Conservation (phyloP, 2,329 filamentous ascomycete genomes). For the Penicillium sp. region DNA sequence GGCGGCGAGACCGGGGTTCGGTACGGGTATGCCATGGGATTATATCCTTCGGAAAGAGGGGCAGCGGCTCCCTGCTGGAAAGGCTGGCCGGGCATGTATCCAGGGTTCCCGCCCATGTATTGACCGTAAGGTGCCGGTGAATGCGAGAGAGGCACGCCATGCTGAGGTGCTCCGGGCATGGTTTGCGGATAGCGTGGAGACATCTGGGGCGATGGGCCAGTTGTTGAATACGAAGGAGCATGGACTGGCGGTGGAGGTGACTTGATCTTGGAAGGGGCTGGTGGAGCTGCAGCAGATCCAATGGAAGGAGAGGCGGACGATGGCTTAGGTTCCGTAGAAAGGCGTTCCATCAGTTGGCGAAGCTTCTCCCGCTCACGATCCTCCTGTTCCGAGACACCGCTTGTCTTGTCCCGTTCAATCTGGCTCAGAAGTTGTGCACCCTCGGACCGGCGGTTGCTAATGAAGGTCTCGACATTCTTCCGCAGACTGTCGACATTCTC, state of each 20-base stretch:
- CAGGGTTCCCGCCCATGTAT: slow-evolving; percentile 33
- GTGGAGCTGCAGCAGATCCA: slow-evolving; percentile 48
- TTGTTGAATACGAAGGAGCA: slow-evolving; percentile 35
- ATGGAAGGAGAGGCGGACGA: slow-evolving; percentile 38
- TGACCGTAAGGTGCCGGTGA: slow-evolving; percentile 43
- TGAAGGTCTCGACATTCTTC: slow-evolving; percentile 96
- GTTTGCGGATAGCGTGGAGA: slow-evolving; percentile 41
- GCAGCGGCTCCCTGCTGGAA: slow-evolving; percentile 49
- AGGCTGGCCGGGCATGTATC: slow-evolving; percentile 36
- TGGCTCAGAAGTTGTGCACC: slow-evolving; percentile 85
- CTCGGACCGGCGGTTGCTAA: slow-evolving; percentile 90
- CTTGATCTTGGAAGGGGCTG: slow-evolving; percentile 48
- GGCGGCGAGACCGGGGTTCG: slow-evolving; percentile 47
- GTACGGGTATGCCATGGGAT: slow-evolving; percentile 56
- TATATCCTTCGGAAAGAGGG: slow-evolving; percentile 50
- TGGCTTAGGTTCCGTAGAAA: slow-evolving; percentile 73
- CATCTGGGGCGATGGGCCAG: slow-evolving; percentile 46
- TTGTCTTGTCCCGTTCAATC: slow-evolving; percentile 79
- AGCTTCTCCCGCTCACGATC: slow-evolving; percentile 86
- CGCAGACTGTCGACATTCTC: slow-evolving; percentile 89
- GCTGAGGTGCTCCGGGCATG: slow-evolving; percentile 28
- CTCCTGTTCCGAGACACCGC: slow-evolving; percentile 62
- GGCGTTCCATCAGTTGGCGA: slow-evolving; percentile 89
- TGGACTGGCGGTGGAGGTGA: slow-evolving; percentile 41
- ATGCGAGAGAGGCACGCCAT: slow-evolving; percentile 37